Evolutionary conservation across 176 grass and related monocot species (phyloP).

Genomic region (barley (Hordeum vulgare)): DNA sequence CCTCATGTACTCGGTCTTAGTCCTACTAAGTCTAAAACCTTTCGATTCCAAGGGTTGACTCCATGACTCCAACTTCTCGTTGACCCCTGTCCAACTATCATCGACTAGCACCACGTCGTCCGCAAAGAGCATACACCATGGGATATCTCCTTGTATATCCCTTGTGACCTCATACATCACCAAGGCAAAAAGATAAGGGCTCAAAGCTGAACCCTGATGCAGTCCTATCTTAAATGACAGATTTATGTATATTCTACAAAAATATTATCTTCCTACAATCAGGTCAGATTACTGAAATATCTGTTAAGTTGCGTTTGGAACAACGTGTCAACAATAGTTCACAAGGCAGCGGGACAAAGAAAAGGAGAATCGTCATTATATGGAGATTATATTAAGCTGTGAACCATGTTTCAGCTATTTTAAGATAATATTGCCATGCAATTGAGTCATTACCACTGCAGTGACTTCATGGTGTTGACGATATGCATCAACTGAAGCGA

Average conservation of each 20-base stretch:
- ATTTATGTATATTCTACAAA: neutral
- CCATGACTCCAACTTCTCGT: too few relatives aligned
- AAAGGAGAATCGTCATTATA: constrained; percentile 6
- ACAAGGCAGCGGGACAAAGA: neutral
- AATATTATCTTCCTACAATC: neutral
- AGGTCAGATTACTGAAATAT: neutral
- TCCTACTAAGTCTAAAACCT: too few relatives aligned
- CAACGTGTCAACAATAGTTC: constrained; percentile 1
- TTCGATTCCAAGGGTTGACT: too few relatives aligned
- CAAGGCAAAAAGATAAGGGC: too few relatives aligned
- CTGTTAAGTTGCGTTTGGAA: neutral
- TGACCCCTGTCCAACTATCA: too few relatives aligned
- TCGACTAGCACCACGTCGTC: too few relatives aligned
- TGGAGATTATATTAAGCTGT: neutral
- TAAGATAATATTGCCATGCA: constrained; percentile 2
- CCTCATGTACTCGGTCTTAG: too few relatives aligned
- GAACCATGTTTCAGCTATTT: neutral
- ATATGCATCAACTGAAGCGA: constrained; percentile 80
- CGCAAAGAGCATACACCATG: too few relatives aligned
- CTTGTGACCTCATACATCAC: too few relatives aligned
- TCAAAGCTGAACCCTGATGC: too few relatives aligned
- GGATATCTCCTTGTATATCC: too few relatives aligned
- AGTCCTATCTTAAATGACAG: neutral
- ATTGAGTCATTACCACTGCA: constrained; percentile 57
- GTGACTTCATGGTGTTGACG: constrained; percentile 90